Percentiles rank a stretch among this genome's conserved stretches.
These are phyloP conservation scores for Penicillium riverlandense DNA, from an alignment of 495 filamentous ascomycete species.

Conservation along the genomic window DNA sequence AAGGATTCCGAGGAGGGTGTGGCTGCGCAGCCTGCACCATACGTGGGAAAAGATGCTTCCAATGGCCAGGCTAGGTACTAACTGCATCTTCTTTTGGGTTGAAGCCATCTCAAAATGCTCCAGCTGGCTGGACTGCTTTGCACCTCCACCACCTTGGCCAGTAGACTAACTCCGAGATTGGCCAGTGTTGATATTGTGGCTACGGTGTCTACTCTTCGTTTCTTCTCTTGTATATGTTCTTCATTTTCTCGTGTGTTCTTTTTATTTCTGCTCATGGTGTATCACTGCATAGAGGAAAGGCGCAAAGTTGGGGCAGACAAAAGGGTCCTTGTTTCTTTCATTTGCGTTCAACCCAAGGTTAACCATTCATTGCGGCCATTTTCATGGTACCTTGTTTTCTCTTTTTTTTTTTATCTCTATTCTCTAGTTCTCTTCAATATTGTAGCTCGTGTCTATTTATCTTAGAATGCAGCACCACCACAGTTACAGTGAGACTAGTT, in stretches of 20 bases:
- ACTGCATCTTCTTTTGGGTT: constrained; percentile 3
- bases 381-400: not conserved
- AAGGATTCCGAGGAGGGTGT: constrained; percentile 12
- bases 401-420: too few relatives aligned
- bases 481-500: too few relatives aligned
- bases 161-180: not conserved
- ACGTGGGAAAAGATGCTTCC: constrained; percentile 6
- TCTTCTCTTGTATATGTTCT: too few relatives aligned
- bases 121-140: constrained; percentile 9
- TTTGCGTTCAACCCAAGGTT: too few relatives aligned
- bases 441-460: too few relatives aligned
- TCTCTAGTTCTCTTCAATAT: too few relatives aligned
- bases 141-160: not conserved
- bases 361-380: not conserved
- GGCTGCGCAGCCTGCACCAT: constrained; percentile 7
- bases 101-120: not conserved
- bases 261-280: not conserved
- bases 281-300: constrained; percentile 3
- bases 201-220: not conserved
- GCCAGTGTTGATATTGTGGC: not conserved
- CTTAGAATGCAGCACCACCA: too few relatives aligned
- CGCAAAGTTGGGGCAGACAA: not conserved
- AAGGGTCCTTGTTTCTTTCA: not conserved
- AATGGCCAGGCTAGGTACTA: constrained; percentile 15
- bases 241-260: constrained; percentile 6